phyloP scores from a whole-genome alignment of 495 filamentous ascomycete species.

The Aeminium ludgeri region DNA sequence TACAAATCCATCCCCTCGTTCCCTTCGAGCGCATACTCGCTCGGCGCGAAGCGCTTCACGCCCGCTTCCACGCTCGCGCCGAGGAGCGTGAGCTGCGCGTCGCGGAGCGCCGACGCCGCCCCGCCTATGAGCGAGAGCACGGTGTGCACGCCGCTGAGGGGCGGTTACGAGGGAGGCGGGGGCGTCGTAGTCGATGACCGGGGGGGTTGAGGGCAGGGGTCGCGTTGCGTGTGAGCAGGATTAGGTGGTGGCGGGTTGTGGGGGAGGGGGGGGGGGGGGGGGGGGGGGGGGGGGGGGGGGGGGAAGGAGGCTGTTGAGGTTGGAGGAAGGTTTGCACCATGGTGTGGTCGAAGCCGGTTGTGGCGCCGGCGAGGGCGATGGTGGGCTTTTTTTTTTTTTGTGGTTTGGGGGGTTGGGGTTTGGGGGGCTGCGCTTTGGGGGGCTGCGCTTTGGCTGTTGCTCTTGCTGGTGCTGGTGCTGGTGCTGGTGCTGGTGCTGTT shows the following conservation, averaged over 20 bases:
- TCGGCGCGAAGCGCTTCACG: conserved; percentile 19
- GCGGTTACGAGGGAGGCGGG: conserved; percentile 12
- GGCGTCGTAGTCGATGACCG: conserved; percentile 14
- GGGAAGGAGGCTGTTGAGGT: conserved; percentile 1
- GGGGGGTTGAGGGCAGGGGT: conserved; percentile 9
- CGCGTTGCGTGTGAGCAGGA: conserved; percentile 13
- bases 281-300: neutral
- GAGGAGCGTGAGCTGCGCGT: conserved; percentile 15
- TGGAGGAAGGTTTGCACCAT: conserved; percentile 10
- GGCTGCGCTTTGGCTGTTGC: too few species aligned
- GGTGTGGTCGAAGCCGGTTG: conserved; percentile 13
- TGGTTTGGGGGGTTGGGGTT: too few species aligned
- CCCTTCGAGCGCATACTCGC: conserved; percentile 11
- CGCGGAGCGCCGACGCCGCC: neutral
- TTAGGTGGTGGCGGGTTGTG: conserved; percentile 9
- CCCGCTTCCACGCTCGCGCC: conserved; percentile 14
- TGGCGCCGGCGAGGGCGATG: conserved; percentile 13
- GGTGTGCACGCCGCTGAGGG: conserved; percentile 15
- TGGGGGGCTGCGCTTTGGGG: too few species aligned
- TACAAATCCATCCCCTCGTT: conserved; percentile 12
- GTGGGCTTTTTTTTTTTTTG: conserved; percentile 11
- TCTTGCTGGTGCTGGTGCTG: too few species aligned
- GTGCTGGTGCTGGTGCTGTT: too few species aligned
- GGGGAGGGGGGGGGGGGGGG: too few species aligned
- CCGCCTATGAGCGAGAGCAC: conserved; percentile 13